These are phyloP conservation scores for Vigna angularis DNA, from an alignment of 306 rosid genomes.

Conservation along the genomic window DNA sequence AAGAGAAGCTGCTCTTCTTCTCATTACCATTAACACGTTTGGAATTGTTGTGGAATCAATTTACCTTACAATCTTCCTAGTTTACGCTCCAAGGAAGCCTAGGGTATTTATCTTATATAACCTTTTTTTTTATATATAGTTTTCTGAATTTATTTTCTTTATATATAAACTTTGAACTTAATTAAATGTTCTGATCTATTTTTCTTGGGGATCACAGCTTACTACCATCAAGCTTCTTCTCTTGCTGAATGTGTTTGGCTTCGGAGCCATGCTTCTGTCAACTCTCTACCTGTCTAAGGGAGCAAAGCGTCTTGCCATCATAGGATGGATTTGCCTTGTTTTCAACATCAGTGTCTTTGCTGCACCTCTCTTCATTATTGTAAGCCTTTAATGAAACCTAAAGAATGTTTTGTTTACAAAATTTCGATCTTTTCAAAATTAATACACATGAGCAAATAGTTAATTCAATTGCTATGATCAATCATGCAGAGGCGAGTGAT, in stretches of 20 bases:
- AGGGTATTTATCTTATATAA: constrained; percentile 57
- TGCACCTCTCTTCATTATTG: constrained; percentile 89
- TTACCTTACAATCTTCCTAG: constrained; percentile 66
- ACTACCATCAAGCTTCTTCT: constrained; percentile 63
- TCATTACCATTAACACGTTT: constrained; percentile 85
- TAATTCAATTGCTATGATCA: constrained; percentile 1
- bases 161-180: background rate
- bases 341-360: constrained; percentile 86
- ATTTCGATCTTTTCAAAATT: background rate
- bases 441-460: background rate
- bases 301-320: constrained; percentile 60
- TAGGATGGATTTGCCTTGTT: constrained; percentile 89
- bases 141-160: background rate
- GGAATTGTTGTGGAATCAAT: constrained; percentile 73
- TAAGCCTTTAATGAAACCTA: constrained; percentile 43
- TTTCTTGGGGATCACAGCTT: constrained; percentile 48
- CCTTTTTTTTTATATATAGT: background rate
- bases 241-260: constrained; percentile 75
- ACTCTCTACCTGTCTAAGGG: constrained; percentile 69
- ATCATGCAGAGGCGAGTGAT: constrained; percentile 74
- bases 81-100: constrained; percentile 65
- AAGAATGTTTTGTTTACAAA: background rate
- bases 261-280: constrained; percentile 72
- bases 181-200: background rate
- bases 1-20: constrained; percentile 66